Evolutionary conservation across 2,329 filamentous ascomycete genomes (phyloP).

Genomic region (Trichophyton schoenleinii): DNA sequence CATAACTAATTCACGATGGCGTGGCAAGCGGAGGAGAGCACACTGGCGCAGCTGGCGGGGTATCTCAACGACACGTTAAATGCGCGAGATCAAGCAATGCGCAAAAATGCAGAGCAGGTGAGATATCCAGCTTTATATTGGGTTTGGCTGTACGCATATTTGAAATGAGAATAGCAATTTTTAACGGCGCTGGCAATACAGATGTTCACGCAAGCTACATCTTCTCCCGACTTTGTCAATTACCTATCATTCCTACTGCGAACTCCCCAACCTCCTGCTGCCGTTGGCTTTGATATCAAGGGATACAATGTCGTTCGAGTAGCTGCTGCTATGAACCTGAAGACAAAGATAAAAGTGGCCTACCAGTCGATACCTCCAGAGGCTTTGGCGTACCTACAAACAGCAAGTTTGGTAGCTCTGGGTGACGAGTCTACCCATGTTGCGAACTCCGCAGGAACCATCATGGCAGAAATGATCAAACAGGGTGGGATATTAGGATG

Average conservation of each 20-base stretch:
- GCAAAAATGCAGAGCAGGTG: constrained; percentile 82
- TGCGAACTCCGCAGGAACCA: constrained; percentile 77
- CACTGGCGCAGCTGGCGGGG: constrained; percentile 74
- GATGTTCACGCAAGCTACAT: constrained; percentile 87
- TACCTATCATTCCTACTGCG: constrained; percentile 89
- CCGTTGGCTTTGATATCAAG: constrained; percentile 43
- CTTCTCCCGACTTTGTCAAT: constrained; percentile 88
- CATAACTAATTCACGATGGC: constrained; percentile 47
- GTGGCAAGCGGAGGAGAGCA: constrained; percentile 85
- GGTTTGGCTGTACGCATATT: not conserved
- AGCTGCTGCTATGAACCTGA: constrained; percentile 85
- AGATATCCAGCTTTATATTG: constrained; percentile 24
- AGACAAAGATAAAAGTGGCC: constrained; percentile 71
- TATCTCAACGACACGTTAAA: constrained; percentile 88
- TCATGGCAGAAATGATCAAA: constrained; percentile 82
- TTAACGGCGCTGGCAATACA: constrained; percentile 26
- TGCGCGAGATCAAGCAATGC: constrained; percentile 62
- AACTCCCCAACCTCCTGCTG: constrained; percentile 48
- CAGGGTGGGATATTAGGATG: constrained; percentile 77
- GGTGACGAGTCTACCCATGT: constrained; percentile 74
- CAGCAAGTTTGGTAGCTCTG: constrained; percentile 63
- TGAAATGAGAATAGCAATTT: not conserved
- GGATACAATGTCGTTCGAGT: constrained; percentile 67
- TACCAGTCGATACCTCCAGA: constrained; percentile 64
- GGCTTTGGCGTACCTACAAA: constrained; percentile 65